phyloP scores from a whole-genome alignment of 1,139 yeast genomes.

The Yamadazyma spencermartinsiae region DNA sequence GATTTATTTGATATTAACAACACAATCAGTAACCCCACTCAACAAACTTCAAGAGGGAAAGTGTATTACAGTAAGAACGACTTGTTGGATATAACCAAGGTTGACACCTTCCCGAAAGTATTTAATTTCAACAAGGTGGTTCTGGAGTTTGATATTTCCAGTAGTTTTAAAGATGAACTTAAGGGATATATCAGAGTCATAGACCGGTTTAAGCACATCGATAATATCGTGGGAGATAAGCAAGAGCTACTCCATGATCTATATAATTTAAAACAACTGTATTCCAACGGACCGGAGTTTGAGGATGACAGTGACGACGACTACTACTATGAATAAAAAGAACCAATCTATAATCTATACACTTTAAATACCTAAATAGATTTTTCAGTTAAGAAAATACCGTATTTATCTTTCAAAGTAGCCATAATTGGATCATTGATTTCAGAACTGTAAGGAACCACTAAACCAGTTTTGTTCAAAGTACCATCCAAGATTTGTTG shows the following conservation, averaged over 20 bases:
- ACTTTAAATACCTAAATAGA: conserved; percentile 37
- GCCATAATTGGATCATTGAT: conserved; percentile 89
- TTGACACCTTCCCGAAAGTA: conserved; percentile 37
- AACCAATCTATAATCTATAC: neutral
- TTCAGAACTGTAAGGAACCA: conserved; percentile 92
- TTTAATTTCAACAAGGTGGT: conserved; percentile 18
- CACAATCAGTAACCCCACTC: conserved; percentile 3
- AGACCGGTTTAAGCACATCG: conserved; percentile 28
- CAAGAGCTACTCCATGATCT: conserved; percentile 63
- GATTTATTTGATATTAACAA: conserved; percentile 20
- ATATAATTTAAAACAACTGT: conserved; percentile 17
- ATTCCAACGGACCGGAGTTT: conserved; percentile 15
- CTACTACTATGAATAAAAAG: conserved; percentile 7
- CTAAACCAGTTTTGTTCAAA: conserved; percentile 69
- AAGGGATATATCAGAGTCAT: conserved; percentile 50
- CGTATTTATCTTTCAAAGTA: conserved; percentile 86
- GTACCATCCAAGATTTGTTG: conserved; percentile 84
- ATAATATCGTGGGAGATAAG: conserved; percentile 60
- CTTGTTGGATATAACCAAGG: conserved; percentile 21
- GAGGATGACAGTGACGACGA: conserved; percentile 23
- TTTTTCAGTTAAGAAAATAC: conserved; percentile 86
- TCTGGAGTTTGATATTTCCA: conserved; percentile 46
- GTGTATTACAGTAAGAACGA: conserved; percentile 9
- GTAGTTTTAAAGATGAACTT: conserved; percentile 45
- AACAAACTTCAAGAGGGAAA: conserved; percentile 15